Evolutionary conservation across 2,329 filamentous ascomycete species (phyloP), one percentile per base, ranked within the genome.

Genomic region (Hypoxylon sp.): DNA sequence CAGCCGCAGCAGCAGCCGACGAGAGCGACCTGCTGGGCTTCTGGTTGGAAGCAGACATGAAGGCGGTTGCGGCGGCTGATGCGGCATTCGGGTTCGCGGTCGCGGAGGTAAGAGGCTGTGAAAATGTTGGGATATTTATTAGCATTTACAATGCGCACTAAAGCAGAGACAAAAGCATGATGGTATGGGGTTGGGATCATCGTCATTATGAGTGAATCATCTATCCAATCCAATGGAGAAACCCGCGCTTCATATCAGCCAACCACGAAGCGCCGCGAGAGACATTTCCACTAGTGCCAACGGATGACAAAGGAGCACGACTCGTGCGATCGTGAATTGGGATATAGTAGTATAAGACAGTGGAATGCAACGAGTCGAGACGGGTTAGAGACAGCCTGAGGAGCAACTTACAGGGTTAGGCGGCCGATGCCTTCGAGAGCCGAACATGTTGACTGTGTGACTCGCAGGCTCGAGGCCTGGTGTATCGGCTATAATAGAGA

Each of bases 1-100:
- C 95, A 30, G 94, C 90, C 14, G 94, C 94, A 6, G 95, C 95
- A 11, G 95, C 95, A 6, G 95, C 93, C 37, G 92, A 91, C 44
- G 95, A 97, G 48, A 97, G 85, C 65, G 89, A 89, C 66, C 83
- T 84, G 79, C 87, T 88, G 74, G 90, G 87, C 25, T 76, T 78
- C 17, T 74, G 87, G 81, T 79, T 88, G 86, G 76, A 86, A 90
- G 74, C 88, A 44, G 77, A 90, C 77, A 91, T 86, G 81, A 95
- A 97, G 65, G 94, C 95, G 79, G 92, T 91, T 68, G 89, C 89
- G 67, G 95, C 94, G 63, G 94, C 94, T 51, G 92, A 90, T 61
- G 94, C 89, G 64, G 93, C 94, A 76, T 90, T 91, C 62, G 92
- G 86, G 77, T 90, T 90, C 56, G 89, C 89, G 63, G 90, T 90